Percentiles rank a stretch among this genome's conserved stretches.
Evolutionary conservation across 495 filamentous ascomycete species (phyloP).

Genomic region (Schizothecium vesticola): DNA sequence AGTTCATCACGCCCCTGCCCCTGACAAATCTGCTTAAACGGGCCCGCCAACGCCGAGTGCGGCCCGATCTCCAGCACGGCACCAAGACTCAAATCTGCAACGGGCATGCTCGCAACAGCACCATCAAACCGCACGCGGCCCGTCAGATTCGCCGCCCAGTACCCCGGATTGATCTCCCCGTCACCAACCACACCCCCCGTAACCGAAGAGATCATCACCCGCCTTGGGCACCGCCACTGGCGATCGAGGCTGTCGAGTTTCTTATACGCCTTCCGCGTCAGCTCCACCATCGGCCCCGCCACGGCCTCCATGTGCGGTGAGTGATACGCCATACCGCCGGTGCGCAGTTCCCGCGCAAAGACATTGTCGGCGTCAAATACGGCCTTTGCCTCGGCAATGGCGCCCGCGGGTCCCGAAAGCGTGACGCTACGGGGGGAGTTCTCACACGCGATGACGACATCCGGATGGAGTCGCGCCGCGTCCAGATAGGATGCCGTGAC

Average conservation of each 20-base stretch:
- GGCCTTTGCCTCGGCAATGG: constrained; percentile 26
- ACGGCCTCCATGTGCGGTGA: constrained; percentile 44
- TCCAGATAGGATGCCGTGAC: constrained; percentile 8
- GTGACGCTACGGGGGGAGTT: constrained; percentile 39
- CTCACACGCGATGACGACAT: constrained; percentile 34
- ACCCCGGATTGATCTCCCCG: neutral
- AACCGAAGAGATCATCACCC: too few species aligned
- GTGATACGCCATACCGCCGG: constrained; percentile 47
- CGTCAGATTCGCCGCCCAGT: neutral
- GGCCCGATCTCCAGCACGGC: constrained; percentile 56
- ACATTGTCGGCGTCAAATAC: constrained; percentile 26
- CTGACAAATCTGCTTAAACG: constrained; percentile 43
- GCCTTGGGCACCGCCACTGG: too few species aligned
- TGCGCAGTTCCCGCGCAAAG: constrained; percentile 38
- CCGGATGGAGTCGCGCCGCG: constrained; percentile 9
- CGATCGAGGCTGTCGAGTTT: too few species aligned
- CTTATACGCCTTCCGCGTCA: too few species aligned
- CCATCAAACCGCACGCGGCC: too few species aligned
- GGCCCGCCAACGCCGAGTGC: constrained; percentile 48
- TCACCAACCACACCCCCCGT: too few species aligned
- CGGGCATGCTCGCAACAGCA: too few species aligned
- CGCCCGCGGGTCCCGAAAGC: constrained; percentile 31
- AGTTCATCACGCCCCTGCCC: constrained; percentile 12
- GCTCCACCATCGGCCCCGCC: constrained; percentile 8
- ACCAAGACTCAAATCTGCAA: too few species aligned